Evolutionary conservation across 73 alveolate species (phyloP).

Genomic region (Uronychia binucleata): DNA sequence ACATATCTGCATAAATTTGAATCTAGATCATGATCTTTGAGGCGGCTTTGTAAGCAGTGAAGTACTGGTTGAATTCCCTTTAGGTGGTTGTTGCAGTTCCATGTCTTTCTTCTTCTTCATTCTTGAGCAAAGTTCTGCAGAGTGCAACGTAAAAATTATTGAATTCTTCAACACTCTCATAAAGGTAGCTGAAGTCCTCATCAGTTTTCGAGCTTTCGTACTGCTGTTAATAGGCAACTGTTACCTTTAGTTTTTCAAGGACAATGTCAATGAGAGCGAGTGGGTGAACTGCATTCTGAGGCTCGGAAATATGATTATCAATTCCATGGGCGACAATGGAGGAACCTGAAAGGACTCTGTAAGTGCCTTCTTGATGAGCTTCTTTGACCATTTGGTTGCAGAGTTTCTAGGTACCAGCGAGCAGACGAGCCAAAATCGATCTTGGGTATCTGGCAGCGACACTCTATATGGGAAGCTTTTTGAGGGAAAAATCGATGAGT

Average conservation of each 20-base stretch:
- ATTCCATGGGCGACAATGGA: neutral
- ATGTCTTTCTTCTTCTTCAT: neutral
- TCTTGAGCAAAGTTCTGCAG: constrained; percentile 15
- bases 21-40: constrained; percentile 24
- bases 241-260: constrained; percentile 29
- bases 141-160: constrained; percentile 47
- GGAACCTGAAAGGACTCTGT: neutral
- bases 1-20: constrained; percentile 23
- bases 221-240: too few relatives aligned
- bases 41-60: neutral
- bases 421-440: constrained; percentile 51
- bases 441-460: constrained; percentile 8
- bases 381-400: constrained; percentile 40
- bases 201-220: neutral
- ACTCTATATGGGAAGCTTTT: neutral
- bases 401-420: constrained; percentile 55
- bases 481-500: constrained; percentile 46
- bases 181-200: constrained; percentile 33
- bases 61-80: neutral
- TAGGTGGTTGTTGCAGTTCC: neutral
- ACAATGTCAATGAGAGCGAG: constrained; percentile 34
- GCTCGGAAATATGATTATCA: constrained; percentile 5
- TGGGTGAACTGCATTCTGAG: constrained; percentile 55
- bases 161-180: constrained; percentile 45
- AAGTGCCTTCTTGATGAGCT: neutral